Base-by-base conservation (phyloP, 2,329 filamentous ascomycete genomes). In the Sarocladiaceae sp. region DNA sequence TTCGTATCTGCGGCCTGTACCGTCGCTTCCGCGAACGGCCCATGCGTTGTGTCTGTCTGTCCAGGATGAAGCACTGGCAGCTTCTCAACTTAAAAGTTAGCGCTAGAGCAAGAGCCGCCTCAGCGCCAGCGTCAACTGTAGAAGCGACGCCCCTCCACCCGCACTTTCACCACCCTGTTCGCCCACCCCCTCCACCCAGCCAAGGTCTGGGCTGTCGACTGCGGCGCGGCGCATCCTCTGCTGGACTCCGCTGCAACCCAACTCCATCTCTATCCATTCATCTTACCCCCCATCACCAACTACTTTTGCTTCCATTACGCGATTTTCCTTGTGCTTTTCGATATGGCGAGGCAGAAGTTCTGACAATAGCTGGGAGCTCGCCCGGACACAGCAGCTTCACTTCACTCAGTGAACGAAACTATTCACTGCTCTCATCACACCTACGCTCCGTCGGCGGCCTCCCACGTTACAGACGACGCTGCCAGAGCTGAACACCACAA, bases 301-400 rank as follows among this genome's bases (percentile, higher is more conserved):
- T 20, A 44, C 23, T 22, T n/a, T 28, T 23, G 28, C 28, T 48
- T 28, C 44, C 44, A 48, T 44, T 17, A 33, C 6, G 23, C 44
- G 33, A 31, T 28, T 31, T 10, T n/a, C 29, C 7, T 22, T 37
- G 31, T 37, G 18, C 7, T 6, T 37, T 36, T 37, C 8, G 47
- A 31, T 37, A 50, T 50, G 47, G 47, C 47, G 47, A 50, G 23
- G 26, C 47, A 37, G 47, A 50, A 37, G 33, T 36, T 36, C 18
- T 50, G 47, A 50, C 33, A 50, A 10, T 18, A 31, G 47, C 33
- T 37, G 29, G 47, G 47, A 36, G 47, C 47, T 50, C 31, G 26
- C 29, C 47, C 29, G 47, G 29, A 37, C 29, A 37, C 28, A 36
- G 47, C 44, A 48, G 44, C 25, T 33, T 48, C 26, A 50, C 29